These are phyloP conservation scores for Alternaria atra DNA, from an alignment of 2,329 filamentous ascomycete genomes.

Conservation along the genomic window DNA sequence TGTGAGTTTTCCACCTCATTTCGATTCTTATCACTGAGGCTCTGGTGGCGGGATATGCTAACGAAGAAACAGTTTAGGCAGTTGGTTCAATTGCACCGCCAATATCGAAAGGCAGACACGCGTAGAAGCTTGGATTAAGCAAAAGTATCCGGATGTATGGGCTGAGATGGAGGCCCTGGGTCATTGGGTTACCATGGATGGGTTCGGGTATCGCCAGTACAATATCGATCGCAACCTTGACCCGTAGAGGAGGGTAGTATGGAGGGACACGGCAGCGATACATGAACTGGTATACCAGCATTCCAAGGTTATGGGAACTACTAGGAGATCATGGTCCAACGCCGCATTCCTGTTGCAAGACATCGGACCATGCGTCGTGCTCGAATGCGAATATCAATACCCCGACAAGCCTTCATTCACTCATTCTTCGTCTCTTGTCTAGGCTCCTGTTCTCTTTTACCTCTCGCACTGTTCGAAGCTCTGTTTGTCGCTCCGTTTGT, in stretches of 20 bases:
- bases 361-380: not conserved
- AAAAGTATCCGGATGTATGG: conserved; percentile 75
- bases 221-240: conserved; percentile 47
- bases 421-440: not conserved
- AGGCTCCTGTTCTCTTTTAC: not conserved
- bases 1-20: conserved; percentile 65
- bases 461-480: not conserved
- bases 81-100: conserved; percentile 77
- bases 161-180: conserved; percentile 67
- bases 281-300: not conserved
- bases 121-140: conserved; percentile 77
- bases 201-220: conserved; percentile 48
- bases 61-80: conserved; percentile 67
- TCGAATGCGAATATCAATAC: not conserved
- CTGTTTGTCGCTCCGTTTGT: not conserved
- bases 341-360: not conserved
- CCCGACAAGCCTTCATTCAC: not conserved
- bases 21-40: not conserved
- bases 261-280: not conserved
- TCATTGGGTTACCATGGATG: conserved; percentile 45
- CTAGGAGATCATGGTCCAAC: not conserved
- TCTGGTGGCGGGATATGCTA: conserved; percentile 15
- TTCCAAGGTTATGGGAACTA: too few species aligned
- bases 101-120: conserved; percentile 70
- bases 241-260: conserved; percentile 30